Conservation (phyloP, 192 early-diverging fungal genomes). For the Coemansia sp. region DNA sequence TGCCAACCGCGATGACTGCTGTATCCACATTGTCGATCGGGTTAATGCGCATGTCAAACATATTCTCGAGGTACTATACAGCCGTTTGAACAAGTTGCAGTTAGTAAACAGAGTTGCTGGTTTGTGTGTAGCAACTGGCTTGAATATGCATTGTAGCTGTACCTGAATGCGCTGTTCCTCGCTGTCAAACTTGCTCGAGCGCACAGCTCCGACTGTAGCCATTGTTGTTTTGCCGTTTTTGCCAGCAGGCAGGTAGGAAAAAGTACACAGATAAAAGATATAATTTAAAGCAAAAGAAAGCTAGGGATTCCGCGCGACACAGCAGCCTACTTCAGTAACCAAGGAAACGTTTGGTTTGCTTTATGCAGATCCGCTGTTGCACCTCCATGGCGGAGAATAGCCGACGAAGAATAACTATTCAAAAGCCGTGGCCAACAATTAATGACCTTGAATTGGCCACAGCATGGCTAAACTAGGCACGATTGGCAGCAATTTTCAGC, state of each 20-base stretch:
- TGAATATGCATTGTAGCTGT: neutral
- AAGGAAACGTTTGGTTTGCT: neutral
- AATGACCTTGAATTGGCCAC: neutral
- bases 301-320: no score
- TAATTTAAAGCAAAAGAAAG: neutral
- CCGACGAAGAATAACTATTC: neutral
- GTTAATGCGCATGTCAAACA: constrained; percentile 4
- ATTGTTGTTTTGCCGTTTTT: neutral
- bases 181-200: neutral
- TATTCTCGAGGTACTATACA: neutral
- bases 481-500: neutral
- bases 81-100: neutral
- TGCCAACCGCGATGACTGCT: constrained; percentile 12
- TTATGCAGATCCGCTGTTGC: neutral
- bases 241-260: neutral
- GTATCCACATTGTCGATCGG: constrained; percentile 18
- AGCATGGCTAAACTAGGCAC: neutral
- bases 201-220: neutral
- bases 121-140: neutral
- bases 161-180: neutral
- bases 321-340: no score
- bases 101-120: neutral
- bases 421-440: neutral
- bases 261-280: neutral
- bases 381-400: neutral